These are phyloP conservation scores for Neocallimastix lanati DNA, from an alignment of 192 early-diverging fungal species.

Conservation along the genomic window DNA sequence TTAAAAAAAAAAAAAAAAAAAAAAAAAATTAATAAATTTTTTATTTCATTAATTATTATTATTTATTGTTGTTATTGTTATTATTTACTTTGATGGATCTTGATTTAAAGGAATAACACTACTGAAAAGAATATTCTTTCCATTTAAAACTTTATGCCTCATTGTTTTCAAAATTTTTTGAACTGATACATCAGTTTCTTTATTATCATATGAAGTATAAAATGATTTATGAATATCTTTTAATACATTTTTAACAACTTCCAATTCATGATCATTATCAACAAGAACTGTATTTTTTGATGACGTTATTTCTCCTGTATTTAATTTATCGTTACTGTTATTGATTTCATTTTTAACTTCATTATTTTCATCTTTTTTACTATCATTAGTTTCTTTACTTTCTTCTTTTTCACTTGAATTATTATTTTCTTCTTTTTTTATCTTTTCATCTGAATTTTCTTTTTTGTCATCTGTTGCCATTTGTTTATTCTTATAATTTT, in stretches of 20 bases:
- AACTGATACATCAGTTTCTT: not conserved
- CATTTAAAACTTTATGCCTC: slow-evolving; percentile 43
- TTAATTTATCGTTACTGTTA: too few species aligned
- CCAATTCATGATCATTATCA: slow-evolving; percentile 2
- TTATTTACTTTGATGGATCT: slow-evolving; percentile 11
- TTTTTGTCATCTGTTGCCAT: not conserved
- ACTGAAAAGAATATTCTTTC: slow-evolving; percentile 56
- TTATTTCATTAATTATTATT: too few species aligned
- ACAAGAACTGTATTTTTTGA: not conserved
- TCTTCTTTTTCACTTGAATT: too few species aligned
- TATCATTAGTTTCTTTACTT: too few species aligned
- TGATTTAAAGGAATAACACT: slow-evolving; percentile 55
- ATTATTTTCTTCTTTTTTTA: not conserved
- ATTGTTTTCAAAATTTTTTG: slow-evolving; percentile 36
- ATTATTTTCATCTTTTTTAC: not conserved
- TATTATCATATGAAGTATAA: not conserved
- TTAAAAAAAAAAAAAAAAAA: too few species aligned
- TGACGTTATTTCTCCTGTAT: too few species aligned
- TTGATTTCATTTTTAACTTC: not conserved
- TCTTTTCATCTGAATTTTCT: not conserved
- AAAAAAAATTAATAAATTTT: too few species aligned
- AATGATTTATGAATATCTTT: slow-evolving; percentile 6
- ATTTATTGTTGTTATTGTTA: too few species aligned
- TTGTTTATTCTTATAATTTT: not conserved
- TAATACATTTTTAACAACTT: slow-evolving; percentile 10